A percentile compares a stretch with the other conserved stretches of the same genome.
Evolutionary conservation across 352 stramenopile genomes (phyloP).

Genomic region (Pythium phragmitis): DNA sequence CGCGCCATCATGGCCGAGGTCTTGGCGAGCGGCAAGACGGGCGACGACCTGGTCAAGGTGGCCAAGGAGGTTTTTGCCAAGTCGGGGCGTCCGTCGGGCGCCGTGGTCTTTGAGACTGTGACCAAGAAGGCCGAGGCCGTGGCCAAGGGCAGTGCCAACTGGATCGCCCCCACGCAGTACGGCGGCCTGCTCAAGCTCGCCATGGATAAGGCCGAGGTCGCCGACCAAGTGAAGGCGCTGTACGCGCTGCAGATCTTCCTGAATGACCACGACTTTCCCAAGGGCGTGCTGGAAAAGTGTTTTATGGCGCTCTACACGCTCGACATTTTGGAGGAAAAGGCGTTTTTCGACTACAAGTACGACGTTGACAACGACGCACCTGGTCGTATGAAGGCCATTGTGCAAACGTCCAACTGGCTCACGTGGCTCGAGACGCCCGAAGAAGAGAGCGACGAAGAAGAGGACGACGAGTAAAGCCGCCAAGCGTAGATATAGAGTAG

Average conservation of each 20-base stretch:
- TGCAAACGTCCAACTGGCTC: constrained; percentile 79
- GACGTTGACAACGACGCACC: constrained; percentile 69
- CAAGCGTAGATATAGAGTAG: constrained; percentile 18
- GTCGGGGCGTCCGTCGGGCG: constrained; percentile 39
- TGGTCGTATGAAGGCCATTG: constrained; percentile 81
- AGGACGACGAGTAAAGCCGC: constrained; percentile 58
- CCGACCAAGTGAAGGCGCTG: constrained; percentile 69
- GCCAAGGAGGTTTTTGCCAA: constrained; percentile 59
- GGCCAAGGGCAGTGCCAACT: constrained; percentile 78
- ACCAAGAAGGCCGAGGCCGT: constrained; percentile 52
- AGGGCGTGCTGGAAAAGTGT: constrained; percentile 78
- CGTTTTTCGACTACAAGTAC: constrained; percentile 89
- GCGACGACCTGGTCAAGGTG: constrained; percentile 50
- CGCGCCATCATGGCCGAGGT: constrained; percentile 57
- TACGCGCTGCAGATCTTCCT: constrained; percentile 79
- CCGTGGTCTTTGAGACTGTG: constrained; percentile 60
- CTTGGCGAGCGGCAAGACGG: constrained; percentile 61
- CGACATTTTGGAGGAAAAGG: constrained; percentile 76
- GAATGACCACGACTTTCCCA: constrained; percentile 71
- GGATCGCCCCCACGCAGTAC: constrained; percentile 64
- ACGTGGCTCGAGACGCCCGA: constrained; percentile 82
- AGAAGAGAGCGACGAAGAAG: constrained; percentile 60
- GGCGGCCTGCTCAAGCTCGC: constrained; percentile 59
- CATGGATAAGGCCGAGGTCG: constrained; percentile 50
- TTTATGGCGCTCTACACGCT: constrained; percentile 86